Evolutionary conservation across 1,284 basidiomycete species (phyloP).

Genomic region (Pterulicium gracile): DNA sequence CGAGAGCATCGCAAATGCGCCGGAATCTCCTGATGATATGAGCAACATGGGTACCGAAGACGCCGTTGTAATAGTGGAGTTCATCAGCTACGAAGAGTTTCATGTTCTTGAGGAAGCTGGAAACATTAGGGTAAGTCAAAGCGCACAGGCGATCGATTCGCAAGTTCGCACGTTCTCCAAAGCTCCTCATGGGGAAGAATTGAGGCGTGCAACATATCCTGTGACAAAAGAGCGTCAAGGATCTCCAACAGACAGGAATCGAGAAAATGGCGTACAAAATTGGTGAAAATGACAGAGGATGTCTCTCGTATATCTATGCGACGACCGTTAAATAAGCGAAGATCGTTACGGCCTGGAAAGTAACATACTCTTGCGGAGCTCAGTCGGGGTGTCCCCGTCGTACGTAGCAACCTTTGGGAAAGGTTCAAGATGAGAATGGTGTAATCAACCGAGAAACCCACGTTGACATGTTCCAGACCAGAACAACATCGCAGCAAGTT

Average conservation of each 20-base stretch:
- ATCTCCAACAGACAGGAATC: constrained; percentile 2
- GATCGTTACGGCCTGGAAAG: neutral
- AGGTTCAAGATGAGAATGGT: neutral
- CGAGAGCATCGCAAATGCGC: constrained; percentile 74
- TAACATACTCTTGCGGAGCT: constrained; percentile 42
- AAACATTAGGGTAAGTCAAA: constrained; percentile 29
- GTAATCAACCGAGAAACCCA: constrained; percentile 18
- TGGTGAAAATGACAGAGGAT: constrained; percentile 66
- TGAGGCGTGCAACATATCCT: constrained; percentile 85
- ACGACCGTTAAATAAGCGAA: neutral
- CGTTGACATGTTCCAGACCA: constrained; percentile 51
- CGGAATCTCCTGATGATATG: constrained; percentile 69
- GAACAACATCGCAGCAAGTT: constrained; percentile 54
- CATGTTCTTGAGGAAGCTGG: neutral
- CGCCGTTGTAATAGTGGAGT: constrained; percentile 68
- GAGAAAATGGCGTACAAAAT: constrained; percentile 41
- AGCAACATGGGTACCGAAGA: constrained; percentile 76
- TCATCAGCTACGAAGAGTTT: constrained; percentile 77
- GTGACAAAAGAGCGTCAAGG: constrained; percentile 2
- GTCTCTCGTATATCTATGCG: constrained; percentile 51
- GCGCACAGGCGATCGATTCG: constrained; percentile 46
- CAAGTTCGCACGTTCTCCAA: constrained; percentile 59
- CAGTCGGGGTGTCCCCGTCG: constrained; percentile 80
- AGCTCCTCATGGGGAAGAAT: constrained; percentile 78
- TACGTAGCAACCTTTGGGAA: constrained; percentile 57